phyloP scores from a whole-genome alignment of 2,329 filamentous ascomycete species.

The Verticillium nubilum region DNA sequence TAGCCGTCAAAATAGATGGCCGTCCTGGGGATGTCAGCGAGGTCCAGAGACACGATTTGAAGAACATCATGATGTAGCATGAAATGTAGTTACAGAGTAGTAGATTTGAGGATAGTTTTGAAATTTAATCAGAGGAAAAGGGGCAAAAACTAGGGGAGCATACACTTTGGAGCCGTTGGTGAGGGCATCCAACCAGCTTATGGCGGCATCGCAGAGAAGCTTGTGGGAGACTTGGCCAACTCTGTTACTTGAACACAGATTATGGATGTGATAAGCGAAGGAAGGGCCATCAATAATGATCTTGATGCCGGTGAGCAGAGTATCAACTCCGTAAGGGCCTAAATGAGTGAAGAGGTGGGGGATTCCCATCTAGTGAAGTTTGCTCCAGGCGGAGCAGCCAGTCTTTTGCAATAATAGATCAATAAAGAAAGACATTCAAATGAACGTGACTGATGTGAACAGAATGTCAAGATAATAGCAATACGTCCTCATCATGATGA shows the following conservation, averaged over 20 bases:
- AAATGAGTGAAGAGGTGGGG: conserved; percentile 48
- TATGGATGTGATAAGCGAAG: conserved; percentile 68
- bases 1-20: conserved; percentile 83
- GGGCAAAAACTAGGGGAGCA: conserved; percentile 15
- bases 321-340: conserved; percentile 41
- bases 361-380: conserved; percentile 47
- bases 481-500: background rate
- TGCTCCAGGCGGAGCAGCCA: too few relatives aligned
- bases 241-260: conserved; percentile 45
- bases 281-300: conserved; percentile 72
- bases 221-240: conserved; percentile 56
- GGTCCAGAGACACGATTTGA: conserved; percentile 8
- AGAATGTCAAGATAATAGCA: background rate
- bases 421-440: background rate
- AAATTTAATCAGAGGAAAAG: background rate
- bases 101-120: background rate
- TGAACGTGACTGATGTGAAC: too few relatives aligned
- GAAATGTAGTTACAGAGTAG: background rate
- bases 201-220: conserved; percentile 52
- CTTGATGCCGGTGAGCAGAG: conserved; percentile 31
- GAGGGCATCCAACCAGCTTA: conserved; percentile 55
- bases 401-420: background rate
- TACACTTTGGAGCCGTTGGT: conserved; percentile 61
- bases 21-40: conserved; percentile 34
- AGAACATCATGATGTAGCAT: background rate